Evolutionary conservation across 2,329 filamentous ascomycete species (phyloP), one percentile per base, ranked within the genome.

Genomic region (Celoporthe dispersa): DNA sequence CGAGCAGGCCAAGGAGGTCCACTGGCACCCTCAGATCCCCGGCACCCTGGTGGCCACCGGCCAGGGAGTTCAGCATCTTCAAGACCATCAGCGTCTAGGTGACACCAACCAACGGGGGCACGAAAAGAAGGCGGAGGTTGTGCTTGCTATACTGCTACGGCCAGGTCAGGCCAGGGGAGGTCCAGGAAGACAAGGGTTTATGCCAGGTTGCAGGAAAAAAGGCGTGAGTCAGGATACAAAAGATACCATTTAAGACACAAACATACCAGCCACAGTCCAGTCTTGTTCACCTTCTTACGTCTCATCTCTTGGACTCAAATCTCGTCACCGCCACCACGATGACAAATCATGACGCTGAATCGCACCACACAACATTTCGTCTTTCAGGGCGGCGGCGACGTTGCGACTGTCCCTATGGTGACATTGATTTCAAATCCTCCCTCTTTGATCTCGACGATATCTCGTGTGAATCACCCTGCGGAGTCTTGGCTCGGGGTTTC

Each of bases 11-110:
- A 98, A 98, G 87, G 96, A 99, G 82, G 84, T 94, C 51, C 96
- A 99, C 83, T 99, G 96, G 95, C 95, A 98, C 83, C 92, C 92
- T 44, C 96, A 99, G 84, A 97, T 98, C 79, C 92, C 94, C 0
- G 96, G 96, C 39, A 90, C 90, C 44, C 83, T 98, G 72, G 91
- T 98, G 82, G 94, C 94, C 1, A 99, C 96, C 0, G 96, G 96
- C 12, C 92, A 94, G 77, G n/a, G 91, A 91, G 81, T 98, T 99
- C 81, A 93, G 91, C 77, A 90, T 94, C 64, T 93, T 94, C 82
- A 90, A 92, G 80, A 94, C 92, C 1, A 95, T 95, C 78, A 94
- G 91, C 79, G 92, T 94, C 68, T 94, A 86, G 37, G 25, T 57
- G 12, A n/a, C n/a, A n/a, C n/a, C n/a, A n/a, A n/a, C n/a, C n/a